Conservation (phyloP, 2,329 filamentous ascomycete species). For the Ophiostoma ulmi region DNA sequence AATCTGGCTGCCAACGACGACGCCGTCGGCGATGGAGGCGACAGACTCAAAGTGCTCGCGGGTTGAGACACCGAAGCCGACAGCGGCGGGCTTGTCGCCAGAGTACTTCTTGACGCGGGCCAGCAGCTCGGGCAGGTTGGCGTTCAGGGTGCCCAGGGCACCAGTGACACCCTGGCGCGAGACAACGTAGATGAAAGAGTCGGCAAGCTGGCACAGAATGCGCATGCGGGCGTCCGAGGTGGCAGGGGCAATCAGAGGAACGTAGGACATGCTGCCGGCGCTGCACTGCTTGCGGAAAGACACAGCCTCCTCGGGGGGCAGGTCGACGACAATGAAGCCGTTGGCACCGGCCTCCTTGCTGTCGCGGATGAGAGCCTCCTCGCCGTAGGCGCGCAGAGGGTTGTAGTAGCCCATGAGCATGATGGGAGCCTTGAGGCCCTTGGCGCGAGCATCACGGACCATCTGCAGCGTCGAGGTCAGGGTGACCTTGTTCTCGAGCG, state of each 20-base stretch:
- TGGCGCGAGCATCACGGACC: conserved; percentile 71
- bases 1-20: conserved; percentile 95
- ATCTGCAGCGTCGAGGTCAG: conserved; percentile 74
- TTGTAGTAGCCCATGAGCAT: conserved; percentile 99
- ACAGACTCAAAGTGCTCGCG: conserved; percentile 88
- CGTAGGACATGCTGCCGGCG: conserved; percentile 79
- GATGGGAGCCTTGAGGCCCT: conserved; percentile 74
- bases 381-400: conserved; percentile 87
- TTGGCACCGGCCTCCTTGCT: conserved; percentile 81
- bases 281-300: conserved; percentile 83
- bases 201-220: conserved; percentile 89
- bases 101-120: conserved; percentile 87
- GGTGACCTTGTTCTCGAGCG: conserved; percentile 82
- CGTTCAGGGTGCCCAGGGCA: conserved; percentile 75
- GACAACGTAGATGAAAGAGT: conserved; percentile 98
- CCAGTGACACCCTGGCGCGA: conserved; percentile 96
- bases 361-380: conserved; percentile 81
- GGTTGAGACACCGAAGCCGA: conserved; percentile 95
- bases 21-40: conserved; percentile 78
- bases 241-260: conserved; percentile 91
- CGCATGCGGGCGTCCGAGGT: conserved; percentile 93
- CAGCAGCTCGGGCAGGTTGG: conserved; percentile 74
- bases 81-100: conserved; percentile 80
- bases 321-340: conserved; percentile 93
- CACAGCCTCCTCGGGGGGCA: conserved; percentile 92